Base-by-base conservation (phyloP, 352 stramenopile species). In the Globisporangium alternatum region DNA sequence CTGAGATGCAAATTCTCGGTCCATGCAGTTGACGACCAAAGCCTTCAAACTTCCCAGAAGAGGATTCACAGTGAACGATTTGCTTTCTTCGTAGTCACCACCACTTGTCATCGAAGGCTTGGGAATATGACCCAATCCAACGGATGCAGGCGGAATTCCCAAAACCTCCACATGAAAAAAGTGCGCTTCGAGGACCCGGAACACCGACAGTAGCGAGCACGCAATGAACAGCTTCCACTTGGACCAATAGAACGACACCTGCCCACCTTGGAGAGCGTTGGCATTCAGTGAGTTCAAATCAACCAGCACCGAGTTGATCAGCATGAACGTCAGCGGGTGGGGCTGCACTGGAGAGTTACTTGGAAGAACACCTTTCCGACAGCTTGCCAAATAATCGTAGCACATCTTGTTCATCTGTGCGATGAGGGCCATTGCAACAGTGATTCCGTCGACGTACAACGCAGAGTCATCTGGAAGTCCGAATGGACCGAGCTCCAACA, bases 81-180 rank as follows among this genome's bases (percentile, higher is more conserved):
- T 58, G 3, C 37, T 58, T 13, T 74, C 60, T 3, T 63, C 66
- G 19, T 72, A 65, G 43, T 71, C 65, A 37, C 65, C 56, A 25
- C 67, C 56, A 22, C 28, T 44, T 35, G 51, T 51, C 25, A 7
- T 47, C 25, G 21, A 31, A 4, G 45, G 56, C 33, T 71, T 76
- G 2, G 74, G 17, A 54, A 89, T 81, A 43, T 93, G 86, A 5
- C 89, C 89, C 15, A 97, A 63, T 33, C 89, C 89, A 48, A 96
- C 89, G 2, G 86, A 96, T 28, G 85, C 86, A 52, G 89, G 89
- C 1, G 77, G 78, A 44, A 90, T 88, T 0, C 76, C 81, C 67
- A 84, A 78, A 15, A 94, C 78, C 63, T 95, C 86, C 15, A 97
- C 71, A 48, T 97, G 84, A 53, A 96, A 96, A 44, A 97, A 81